A percentile compares a stretch with the other conserved stretches of the same genome.
Evolutionary conservation across 805 yeast genomes (phyloP).

Genomic region (Danielia reshetovae): DNA sequence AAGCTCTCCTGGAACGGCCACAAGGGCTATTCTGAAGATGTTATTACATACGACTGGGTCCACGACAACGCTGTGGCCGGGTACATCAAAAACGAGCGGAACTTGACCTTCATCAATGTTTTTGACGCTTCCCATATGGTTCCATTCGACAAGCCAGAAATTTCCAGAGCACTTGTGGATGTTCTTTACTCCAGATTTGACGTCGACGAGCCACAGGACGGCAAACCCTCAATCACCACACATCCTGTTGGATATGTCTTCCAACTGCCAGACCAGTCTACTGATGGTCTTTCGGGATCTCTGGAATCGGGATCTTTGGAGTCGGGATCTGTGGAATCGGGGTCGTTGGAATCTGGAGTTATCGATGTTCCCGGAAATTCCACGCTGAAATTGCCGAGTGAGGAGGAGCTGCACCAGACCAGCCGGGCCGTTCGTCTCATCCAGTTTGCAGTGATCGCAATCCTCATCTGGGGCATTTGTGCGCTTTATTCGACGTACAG

Average conservation of each 20-base stretch:
- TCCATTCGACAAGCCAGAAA: conserved; percentile 73
- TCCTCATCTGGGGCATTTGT: conserved; percentile 39
- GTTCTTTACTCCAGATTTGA: conserved; percentile 23
- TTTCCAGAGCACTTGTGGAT: conserved; percentile 69
- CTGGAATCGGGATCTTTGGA: background rate
- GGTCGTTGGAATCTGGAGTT: conserved; percentile 1
- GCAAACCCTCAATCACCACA: conserved; percentile 13
- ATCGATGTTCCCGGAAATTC: background rate
- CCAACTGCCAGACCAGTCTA: conserved; percentile 3
- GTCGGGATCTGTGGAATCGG: background rate
- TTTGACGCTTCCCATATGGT: conserved; percentile 90
- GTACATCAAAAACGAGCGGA: conserved; percentile 48
- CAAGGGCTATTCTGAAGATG: conserved; percentile 45
- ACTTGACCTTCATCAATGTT: conserved; percentile 72
- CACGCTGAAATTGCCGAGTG: background rate
- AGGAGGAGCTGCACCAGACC: conserved; percentile 3
- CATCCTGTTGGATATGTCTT: background rate
- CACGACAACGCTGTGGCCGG: conserved; percentile 40
- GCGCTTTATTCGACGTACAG: conserved; percentile 34
- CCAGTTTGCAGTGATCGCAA: conserved; percentile 35
- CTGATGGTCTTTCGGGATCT: background rate
- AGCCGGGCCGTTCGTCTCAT: conserved; percentile 33
- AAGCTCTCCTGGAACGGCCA: conserved; percentile 57
- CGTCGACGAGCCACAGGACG: conserved; percentile 10
- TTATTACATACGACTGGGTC: conserved; percentile 35